phyloP scores from a whole-genome alignment of 306 rosid genomes.

The Abrus precatorius region DNA sequence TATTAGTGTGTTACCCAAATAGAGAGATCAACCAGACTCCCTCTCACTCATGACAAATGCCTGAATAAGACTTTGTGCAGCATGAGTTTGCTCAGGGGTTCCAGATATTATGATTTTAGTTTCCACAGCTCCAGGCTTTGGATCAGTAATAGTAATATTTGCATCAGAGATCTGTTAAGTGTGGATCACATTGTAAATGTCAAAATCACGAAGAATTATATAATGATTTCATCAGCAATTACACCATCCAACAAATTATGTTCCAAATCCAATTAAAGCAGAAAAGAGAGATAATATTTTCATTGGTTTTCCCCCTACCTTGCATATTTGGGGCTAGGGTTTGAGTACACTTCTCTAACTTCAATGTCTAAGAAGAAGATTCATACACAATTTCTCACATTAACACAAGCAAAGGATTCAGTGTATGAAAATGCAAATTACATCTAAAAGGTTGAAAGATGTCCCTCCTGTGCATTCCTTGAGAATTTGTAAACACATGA shows the following conservation, averaged over 20 bases:
- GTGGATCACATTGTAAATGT: slow-evolving; percentile 44
- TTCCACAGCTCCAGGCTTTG: slow-evolving; percentile 89
- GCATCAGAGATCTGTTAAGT: slow-evolving; percentile 91
- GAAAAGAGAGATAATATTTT: slow-evolving; percentile 12
- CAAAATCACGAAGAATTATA: slow-evolving; percentile 30
- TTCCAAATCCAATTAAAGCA: slow-evolving; percentile 5
- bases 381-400: slow-evolving; percentile 7
- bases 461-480: slow-evolving; percentile 2
- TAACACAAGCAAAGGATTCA: slow-evolving; percentile 26
- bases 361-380: slow-evolving; percentile 15
- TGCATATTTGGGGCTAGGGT: background rate
- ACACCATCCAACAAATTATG: slow-evolving; percentile 32
- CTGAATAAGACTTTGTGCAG: slow-evolving; percentile 98
- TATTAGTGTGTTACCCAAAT: slow-evolving; percentile 57
- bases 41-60: slow-evolving; percentile 94
- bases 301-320: background rate
- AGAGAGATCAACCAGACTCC: slow-evolving; percentile 69
- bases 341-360: background rate
- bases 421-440: slow-evolving; percentile 12
- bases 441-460: background rate
- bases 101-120: slow-evolving; percentile 90
- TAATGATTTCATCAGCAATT: slow-evolving; percentile 41
- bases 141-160: slow-evolving; percentile 82
- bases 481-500: background rate
- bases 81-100: slow-evolving; percentile 97